These are phyloP conservation scores for Aureobasidium sp. DNA, from an alignment of 2,329 filamentous ascomycete genomes.

Conservation along the genomic window DNA sequence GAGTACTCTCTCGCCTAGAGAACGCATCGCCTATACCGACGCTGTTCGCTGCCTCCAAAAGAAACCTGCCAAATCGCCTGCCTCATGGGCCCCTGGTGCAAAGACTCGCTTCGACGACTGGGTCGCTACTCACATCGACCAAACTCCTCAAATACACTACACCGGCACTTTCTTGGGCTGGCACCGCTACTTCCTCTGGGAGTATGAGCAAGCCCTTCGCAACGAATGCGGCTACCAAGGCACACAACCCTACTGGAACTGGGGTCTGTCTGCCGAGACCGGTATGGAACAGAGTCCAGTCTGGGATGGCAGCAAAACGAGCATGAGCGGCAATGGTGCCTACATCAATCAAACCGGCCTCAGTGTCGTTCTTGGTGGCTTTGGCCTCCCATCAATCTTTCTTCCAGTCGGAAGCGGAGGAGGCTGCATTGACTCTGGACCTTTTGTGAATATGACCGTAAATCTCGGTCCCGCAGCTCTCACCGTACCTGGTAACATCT, in stretches of 20 bases:
- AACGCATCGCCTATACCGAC: conserved; percentile 29
- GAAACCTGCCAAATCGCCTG: conserved; percentile 31
- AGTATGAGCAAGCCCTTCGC: conserved; percentile 41
- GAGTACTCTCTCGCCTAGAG: conserved; percentile 25
- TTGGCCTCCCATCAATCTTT: conserved; percentile 31
- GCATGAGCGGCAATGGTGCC: conserved; percentile 28
- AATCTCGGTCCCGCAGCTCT: conserved; percentile 23
- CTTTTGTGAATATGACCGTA: conserved; percentile 38
- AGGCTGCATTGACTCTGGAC: conserved; percentile 56
- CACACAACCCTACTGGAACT: conserved; percentile 57
- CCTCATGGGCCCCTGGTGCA: conserved; percentile 22
- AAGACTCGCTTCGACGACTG: conserved; percentile 26
- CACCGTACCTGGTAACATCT: conserved; percentile 10
- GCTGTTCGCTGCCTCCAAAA: conserved; percentile 30
- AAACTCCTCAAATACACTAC: conserved; percentile 22
- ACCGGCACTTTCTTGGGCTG: conserved; percentile 39
- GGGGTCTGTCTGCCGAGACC: conserved; percentile 45
- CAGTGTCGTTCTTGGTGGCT: conserved; percentile 12
- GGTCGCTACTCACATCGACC: conserved; percentile 25
- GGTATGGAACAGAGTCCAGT: conserved; percentile 50
- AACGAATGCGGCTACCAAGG: conserved; percentile 46
- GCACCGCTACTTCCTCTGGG: conserved; percentile 44
- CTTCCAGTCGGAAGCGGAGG: conserved; percentile 53
- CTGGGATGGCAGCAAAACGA: conserved; percentile 59
- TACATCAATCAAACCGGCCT: conserved; percentile 19